Percentiles rank a stretch among this genome's conserved stretches.
Evolutionary conservation across 176 grass and related monocot species (phyloP).

Genomic region (Poa annua): DNA sequence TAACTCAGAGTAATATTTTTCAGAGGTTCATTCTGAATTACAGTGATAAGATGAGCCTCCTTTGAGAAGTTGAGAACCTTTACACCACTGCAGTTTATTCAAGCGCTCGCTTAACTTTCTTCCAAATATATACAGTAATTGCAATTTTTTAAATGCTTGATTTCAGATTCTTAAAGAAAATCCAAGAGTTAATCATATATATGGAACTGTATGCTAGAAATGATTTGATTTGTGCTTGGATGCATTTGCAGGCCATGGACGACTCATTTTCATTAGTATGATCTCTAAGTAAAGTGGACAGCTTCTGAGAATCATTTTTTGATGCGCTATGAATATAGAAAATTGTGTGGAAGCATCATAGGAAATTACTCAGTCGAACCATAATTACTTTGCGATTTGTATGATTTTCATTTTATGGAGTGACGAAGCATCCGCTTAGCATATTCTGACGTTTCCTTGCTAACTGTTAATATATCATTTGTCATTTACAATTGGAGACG

Average conservation of each 20-base stretch:
- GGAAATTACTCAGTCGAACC: background rate
- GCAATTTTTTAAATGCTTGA: conserved; percentile 11
- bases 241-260: conserved; percentile 79
- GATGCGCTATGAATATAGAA: conserved; percentile 2
- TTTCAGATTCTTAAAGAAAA: conserved; percentile 77
- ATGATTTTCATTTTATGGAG: conserved; percentile 10
- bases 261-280: too few species aligned
- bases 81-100: background rate
- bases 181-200: too few species aligned
- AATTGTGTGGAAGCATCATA: background rate
- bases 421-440: conserved; percentile 7
- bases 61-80: background rate
- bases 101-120: conserved; percentile 17
- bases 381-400: conserved; percentile 8
- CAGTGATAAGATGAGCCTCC: too few species aligned
- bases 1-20: too few species aligned
- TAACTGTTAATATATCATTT: background rate
- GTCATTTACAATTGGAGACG: background rate
- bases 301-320: background rate
- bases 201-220: conserved; percentile 92
- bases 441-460: conserved; percentile 15
- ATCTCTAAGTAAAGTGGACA: conserved; percentile 69
- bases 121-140: conserved; percentile 22
- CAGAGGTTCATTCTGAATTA: too few species aligned
- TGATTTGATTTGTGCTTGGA: conserved; percentile 81